phyloP scores from a whole-genome alignment of 2,329 filamentous ascomycete genomes.

The Penicillium sp. region DNA sequence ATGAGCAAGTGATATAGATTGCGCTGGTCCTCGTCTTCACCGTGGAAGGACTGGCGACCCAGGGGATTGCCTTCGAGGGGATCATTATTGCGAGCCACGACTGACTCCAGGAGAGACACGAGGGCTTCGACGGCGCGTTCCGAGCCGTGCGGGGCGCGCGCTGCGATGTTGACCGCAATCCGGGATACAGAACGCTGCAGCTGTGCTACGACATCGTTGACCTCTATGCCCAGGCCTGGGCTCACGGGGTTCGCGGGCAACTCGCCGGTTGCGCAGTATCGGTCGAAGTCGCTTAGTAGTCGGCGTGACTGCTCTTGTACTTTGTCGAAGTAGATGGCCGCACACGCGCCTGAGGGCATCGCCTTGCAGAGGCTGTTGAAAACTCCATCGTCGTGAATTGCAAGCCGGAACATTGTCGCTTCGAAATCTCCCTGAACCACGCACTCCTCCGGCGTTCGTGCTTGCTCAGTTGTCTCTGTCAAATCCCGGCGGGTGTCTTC shows the following conservation, averaged over 20 bases:
- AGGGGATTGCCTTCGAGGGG: slow-evolving; percentile 36
- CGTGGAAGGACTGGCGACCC: slow-evolving; percentile 30
- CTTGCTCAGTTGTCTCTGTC: slow-evolving; percentile 31
- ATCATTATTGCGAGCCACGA: slow-evolving; percentile 39
- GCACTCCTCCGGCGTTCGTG: slow-evolving; percentile 39
- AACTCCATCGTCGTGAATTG: slow-evolving; percentile 43
- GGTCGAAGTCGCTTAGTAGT: slow-evolving; percentile 38
- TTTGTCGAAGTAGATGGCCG: slow-evolving; percentile 46
- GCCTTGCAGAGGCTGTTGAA: slow-evolving; percentile 42
- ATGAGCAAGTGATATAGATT: slow-evolving; percentile 44
- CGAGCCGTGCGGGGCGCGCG: slow-evolving; percentile 35
- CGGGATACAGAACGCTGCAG: slow-evolving; percentile 29
- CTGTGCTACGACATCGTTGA: slow-evolving; percentile 31
- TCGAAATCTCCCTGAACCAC: slow-evolving; percentile 45
- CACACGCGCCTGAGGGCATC: slow-evolving; percentile 41
- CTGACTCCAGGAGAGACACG: slow-evolving; percentile 36
- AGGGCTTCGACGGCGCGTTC: slow-evolving; percentile 39
- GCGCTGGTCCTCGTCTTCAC: slow-evolving; percentile 41
- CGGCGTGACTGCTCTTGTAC: slow-evolving; percentile 33
- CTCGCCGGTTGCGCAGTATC: slow-evolving; percentile 36
- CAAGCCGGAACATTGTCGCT: slow-evolving; percentile 45
- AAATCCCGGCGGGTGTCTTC: slow-evolving; percentile 42
- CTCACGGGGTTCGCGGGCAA: slow-evolving; percentile 17
- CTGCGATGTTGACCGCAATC: slow-evolving; percentile 32
- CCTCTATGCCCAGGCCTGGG: slow-evolving; percentile 15